Evolutionary conservation across 2,329 filamentous ascomycete species (phyloP).

Genomic region (Cercospora sojina): DNA sequence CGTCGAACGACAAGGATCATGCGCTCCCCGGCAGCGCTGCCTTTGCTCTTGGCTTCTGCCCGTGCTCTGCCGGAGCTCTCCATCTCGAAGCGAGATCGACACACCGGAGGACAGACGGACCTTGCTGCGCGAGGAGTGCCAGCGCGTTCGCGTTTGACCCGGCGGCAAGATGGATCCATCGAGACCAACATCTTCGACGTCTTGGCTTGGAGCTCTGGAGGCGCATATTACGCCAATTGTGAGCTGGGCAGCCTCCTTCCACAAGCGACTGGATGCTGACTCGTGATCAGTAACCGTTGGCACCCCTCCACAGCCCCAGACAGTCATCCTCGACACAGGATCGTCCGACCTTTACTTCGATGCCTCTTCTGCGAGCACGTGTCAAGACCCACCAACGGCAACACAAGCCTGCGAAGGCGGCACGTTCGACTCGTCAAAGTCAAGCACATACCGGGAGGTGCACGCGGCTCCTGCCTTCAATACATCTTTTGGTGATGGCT

Average conservation of each 20-base stretch:
- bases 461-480: constrained; percentile 32
- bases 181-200: constrained; percentile 36
- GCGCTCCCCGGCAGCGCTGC: constrained; percentile 17
- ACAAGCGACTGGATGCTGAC: background rate
- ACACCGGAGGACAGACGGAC: constrained; percentile 23
- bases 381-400: constrained; percentile 17
- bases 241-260: background rate
- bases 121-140: constrained; percentile 17
- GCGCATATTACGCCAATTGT: constrained; percentile 39
- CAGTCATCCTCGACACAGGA: constrained; percentile 39
- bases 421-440: constrained; percentile 31
- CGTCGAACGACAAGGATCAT: constrained; percentile 2
- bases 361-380: constrained; percentile 29
- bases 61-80: constrained; percentile 28
- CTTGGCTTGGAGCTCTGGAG: constrained; percentile 34
- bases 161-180: constrained; percentile 25
- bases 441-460: constrained; percentile 32
- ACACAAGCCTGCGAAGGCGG: constrained; percentile 34
- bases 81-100: constrained; percentile 32
- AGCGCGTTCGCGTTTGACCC: constrained; percentile 9
- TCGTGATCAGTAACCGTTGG: constrained; percentile 33
- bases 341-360: constrained; percentile 38
- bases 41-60: constrained; percentile 24
- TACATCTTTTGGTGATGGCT: constrained; percentile 33
- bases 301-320: constrained; percentile 36